Conservation (phyloP, 805 yeast genomes). For the Nakazawaea siamensis region DNA sequence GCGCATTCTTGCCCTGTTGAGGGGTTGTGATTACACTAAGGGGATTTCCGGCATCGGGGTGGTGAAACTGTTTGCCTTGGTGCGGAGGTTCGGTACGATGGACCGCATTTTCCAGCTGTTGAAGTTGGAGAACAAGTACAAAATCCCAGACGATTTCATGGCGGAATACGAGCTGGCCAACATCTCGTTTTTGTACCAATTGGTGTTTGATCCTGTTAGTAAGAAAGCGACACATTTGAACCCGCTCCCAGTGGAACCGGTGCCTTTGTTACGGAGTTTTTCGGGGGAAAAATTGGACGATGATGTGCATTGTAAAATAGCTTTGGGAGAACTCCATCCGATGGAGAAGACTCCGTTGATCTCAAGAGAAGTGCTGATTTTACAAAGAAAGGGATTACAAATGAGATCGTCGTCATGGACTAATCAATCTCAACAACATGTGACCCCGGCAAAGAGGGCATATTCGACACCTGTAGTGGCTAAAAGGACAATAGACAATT, state of each 20-base stretch:
- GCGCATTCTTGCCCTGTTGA: slow-evolving; percentile 70
- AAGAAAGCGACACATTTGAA: slow-evolving; percentile 48
- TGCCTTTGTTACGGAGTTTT: slow-evolving; percentile 27
- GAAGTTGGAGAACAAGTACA: slow-evolving; percentile 49
- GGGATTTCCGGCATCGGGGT: slow-evolving; percentile 82
- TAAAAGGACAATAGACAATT: slow-evolving; percentile 3
- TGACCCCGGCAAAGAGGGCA: slow-evolving; percentile 2
- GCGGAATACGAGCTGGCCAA: slow-evolving; percentile 59
- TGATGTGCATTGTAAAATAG: slow-evolving; percentile 44
- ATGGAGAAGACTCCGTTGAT: slow-evolving; percentile 36
- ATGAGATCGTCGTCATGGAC: slow-evolving; percentile 11
- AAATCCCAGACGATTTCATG: slow-evolving; percentile 48
- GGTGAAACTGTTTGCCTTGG: slow-evolving; percentile 59
- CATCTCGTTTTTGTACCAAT: slow-evolving; percentile 74
- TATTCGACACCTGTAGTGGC: slow-evolving; percentile 8
- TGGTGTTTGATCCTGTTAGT: slow-evolving; percentile 68
- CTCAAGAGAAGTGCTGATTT: slow-evolving; percentile 36
- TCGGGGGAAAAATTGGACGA: slow-evolving; percentile 38
- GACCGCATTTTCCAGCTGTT: slow-evolving; percentile 51
- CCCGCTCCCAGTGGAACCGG: slow-evolving; percentile 37
- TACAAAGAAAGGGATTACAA: background rate
- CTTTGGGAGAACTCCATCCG: slow-evolving; percentile 65
- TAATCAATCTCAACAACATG: slow-evolving; percentile 1
- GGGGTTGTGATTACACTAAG: slow-evolving; percentile 95
- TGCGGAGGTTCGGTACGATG: slow-evolving; percentile 40